These are phyloP conservation scores for Leishmania arabica DNA, from an alignment of 208 protist genomes.

Conservation along the genomic window DNA sequence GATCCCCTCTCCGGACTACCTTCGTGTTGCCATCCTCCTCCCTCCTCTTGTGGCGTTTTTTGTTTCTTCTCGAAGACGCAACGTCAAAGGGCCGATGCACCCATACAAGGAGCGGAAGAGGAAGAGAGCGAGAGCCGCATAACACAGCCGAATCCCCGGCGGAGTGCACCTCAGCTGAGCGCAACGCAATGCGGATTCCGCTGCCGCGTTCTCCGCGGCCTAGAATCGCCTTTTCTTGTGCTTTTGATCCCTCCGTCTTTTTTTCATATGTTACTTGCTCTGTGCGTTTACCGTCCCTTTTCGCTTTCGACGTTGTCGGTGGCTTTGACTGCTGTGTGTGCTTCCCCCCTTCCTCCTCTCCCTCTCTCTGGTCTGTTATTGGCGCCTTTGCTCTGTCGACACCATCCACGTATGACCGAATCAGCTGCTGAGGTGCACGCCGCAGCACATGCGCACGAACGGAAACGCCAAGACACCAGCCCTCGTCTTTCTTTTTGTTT, in stretches of 20 bases:
- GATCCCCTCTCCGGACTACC: constrained; percentile 4
- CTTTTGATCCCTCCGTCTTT: constrained; percentile 17
- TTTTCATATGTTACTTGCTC: neutral
- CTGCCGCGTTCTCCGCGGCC: neutral
- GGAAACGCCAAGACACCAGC: neutral
- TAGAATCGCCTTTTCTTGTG: neutral
- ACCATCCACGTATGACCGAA: neutral
- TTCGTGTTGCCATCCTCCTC: neutral
- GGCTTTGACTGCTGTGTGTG: neutral
- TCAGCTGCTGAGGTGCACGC: neutral
- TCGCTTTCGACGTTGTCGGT: constrained; percentile 6
- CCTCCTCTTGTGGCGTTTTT: neutral
- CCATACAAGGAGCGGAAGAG: neutral
- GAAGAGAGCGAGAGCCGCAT: neutral
- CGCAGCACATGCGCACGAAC: neutral
- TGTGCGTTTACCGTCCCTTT: neutral
- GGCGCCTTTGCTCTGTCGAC: neutral
- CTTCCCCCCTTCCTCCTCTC: neutral
- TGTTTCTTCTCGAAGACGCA: neutral
- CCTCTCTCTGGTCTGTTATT: neutral
- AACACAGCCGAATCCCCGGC: neutral
- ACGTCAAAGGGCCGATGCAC: neutral
- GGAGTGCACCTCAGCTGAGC: neutral
- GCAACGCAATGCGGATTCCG: neutral
- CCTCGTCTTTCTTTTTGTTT: neutral